Conservation (phyloP, 2,329 filamentous ascomycete species). For the Penicillium sp. region DNA sequence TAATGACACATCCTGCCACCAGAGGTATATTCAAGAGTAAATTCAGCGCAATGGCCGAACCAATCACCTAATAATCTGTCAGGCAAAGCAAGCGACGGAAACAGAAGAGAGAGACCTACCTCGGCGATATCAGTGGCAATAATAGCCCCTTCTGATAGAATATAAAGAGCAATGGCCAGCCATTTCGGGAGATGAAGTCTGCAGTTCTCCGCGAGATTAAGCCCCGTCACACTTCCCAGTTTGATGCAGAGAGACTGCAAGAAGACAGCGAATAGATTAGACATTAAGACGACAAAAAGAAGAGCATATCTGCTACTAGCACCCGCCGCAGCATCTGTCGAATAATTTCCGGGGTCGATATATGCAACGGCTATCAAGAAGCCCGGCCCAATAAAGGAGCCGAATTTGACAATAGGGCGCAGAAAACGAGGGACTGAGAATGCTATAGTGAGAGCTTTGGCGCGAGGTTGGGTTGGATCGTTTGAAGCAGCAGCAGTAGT, state of each 20-base stretch:
- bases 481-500: conserved; percentile 25
- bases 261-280: conserved; percentile 47
- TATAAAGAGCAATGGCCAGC: conserved; percentile 60
- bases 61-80: conserved; percentile 45
- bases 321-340: conserved; percentile 48
- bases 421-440: conserved; percentile 20
- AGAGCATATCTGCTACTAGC: conserved; percentile 42
- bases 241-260: conserved; percentile 52
- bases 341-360: conserved; percentile 50
- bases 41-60: conserved; percentile 55
- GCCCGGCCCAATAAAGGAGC: conserved; percentile 44
- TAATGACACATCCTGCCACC: conserved; percentile 55
- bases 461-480: conserved; percentile 26
- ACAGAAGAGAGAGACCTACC: conserved; percentile 32
- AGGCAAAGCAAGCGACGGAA: neutral
- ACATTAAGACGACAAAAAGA: conserved; percentile 46
- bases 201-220: conserved; percentile 64
- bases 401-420: conserved; percentile 36
- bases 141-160: conserved; percentile 63
- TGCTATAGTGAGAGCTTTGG: conserved; percentile 29
- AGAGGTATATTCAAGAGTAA: conserved; percentile 52
- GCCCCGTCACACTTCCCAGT: conserved; percentile 64
- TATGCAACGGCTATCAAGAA: conserved; percentile 48
- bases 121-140: conserved; percentile 70
- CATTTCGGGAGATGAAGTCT: conserved; percentile 62